Evolutionary conservation across 1,284 basidiomycete species (phyloP).

Genomic region (Takashimella koratensis): DNA sequence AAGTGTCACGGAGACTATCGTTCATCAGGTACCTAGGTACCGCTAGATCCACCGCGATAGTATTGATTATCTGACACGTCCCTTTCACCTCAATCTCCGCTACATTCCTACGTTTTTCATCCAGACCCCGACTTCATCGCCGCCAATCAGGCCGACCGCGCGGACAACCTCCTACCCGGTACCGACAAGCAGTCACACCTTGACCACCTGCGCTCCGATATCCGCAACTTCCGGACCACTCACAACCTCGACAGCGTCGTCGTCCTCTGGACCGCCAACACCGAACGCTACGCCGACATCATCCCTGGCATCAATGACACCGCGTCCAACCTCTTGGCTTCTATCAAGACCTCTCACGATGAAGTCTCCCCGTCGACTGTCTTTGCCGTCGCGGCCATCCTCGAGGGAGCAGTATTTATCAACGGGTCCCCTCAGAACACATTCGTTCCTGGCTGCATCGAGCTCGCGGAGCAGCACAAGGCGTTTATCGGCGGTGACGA

Average conservation of each 20-base stretch:
- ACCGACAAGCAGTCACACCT: constrained; percentile 85
- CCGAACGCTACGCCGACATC: constrained; percentile 94
- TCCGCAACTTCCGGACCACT: constrained; percentile 84
- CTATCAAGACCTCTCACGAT: constrained; percentile 79
- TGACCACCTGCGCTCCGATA: constrained; percentile 86
- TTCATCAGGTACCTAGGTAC: too few relatives aligned
- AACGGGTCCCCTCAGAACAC: constrained; percentile 99
- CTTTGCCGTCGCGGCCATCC: constrained; percentile 93
- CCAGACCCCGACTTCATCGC: constrained; percentile 82
- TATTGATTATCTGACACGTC: neutral
- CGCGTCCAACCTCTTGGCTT: constrained; percentile 75
- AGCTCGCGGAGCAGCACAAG: constrained; percentile 82
- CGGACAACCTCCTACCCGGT: constrained; percentile 78
- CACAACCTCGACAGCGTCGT: constrained; percentile 82
- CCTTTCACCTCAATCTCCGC: neutral
- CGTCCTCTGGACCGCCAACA: constrained; percentile 98
- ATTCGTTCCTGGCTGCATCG: constrained; percentile 92
- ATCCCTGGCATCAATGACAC: constrained; percentile 95
- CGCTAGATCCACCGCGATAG: too few relatives aligned
- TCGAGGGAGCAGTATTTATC: constrained; percentile 92
- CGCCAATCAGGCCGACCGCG: constrained; percentile 94
- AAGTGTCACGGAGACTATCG: constrained; percentile 4
- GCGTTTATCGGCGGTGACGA: constrained; percentile 98
- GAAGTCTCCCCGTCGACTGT: constrained; percentile 94
- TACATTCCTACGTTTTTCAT: constrained; percentile 42